phyloP scores from a whole-genome alignment of 129 eudicot species.

The Flaveria ramosissima region DNA sequence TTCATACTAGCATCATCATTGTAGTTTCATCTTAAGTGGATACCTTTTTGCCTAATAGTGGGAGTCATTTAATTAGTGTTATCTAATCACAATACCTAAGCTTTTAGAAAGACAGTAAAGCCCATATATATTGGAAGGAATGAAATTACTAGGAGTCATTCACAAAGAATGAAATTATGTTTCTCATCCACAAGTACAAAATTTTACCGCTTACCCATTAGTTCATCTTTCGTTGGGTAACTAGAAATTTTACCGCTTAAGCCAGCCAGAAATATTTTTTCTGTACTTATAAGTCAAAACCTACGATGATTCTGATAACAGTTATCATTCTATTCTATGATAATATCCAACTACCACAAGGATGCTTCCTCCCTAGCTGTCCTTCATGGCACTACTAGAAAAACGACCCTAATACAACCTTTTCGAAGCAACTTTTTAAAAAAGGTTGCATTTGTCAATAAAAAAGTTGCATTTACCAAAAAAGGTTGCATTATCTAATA shows the following conservation, averaged over 20 bases:
- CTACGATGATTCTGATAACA: background rate
- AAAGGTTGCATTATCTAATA: no score
- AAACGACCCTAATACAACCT: no score
- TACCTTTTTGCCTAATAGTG: constrained; percentile 23
- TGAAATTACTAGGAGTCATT: background rate
- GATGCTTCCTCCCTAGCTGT: no score
- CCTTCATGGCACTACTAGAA: no score
- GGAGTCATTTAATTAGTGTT: constrained; percentile 24
- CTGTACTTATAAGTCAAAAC: background rate
- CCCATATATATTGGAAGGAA: background rate
- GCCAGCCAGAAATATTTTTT: background rate
- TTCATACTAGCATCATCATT: constrained; percentile 32
- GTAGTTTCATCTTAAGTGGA: constrained; percentile 23
- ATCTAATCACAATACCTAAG: background rate
- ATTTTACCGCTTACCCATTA: background rate
- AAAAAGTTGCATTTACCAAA: no score
- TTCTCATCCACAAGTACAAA: background rate
- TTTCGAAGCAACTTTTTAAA: no score
- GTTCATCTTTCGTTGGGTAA: background rate
- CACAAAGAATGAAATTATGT: background rate
- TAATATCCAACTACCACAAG: no score
- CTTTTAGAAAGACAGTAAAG: background rate
- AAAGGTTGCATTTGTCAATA: no score
- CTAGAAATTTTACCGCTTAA: no score
- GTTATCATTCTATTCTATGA: no score